Conservation (phyloP, 768 basidiomycete genomes). For the Boletellus ananiceps region DNA sequence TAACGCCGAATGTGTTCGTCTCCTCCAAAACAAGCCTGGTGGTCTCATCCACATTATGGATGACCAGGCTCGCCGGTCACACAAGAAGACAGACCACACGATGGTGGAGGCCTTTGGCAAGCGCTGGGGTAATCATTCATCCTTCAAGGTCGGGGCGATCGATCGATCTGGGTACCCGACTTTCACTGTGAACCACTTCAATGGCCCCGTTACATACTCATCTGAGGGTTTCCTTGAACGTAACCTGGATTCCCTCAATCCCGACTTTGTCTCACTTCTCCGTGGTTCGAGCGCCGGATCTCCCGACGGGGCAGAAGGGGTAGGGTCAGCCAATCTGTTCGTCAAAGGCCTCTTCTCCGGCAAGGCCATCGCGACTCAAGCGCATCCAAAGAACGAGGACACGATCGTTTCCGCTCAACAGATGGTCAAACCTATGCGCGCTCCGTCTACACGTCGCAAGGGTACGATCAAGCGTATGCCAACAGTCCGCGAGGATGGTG, state of each 20-base stretch:
- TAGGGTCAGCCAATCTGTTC: constrained; percentile 87
- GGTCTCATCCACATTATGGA: constrained; percentile 98
- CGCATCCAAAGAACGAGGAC: constrained; percentile 88
- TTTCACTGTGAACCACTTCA: constrained; percentile 91
- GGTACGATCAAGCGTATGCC: constrained; percentile 55
- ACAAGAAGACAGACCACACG: constrained; percentile 88
- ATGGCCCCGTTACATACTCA: constrained; percentile 88
- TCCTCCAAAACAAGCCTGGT: constrained; percentile 82
- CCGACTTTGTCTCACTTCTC: constrained; percentile 88
- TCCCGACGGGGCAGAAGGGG: constrained; percentile 53
- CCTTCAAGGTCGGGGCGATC: constrained; percentile 76
- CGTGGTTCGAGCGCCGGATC: constrained; percentile 46
- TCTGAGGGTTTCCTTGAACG: constrained; percentile 85
- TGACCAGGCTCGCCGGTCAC: constrained; percentile 81
- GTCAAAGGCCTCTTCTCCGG: constrained; percentile 84
- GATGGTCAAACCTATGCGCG: constrained; percentile 89
- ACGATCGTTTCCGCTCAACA: constrained; percentile 95
- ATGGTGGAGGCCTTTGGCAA: constrained; percentile 95
- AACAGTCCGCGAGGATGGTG: constrained; percentile 30
- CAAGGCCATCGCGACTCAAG: constrained; percentile 88
- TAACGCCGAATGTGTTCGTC: constrained; percentile 83
- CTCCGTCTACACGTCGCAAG: constrained; percentile 85
- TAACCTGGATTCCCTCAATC: constrained; percentile 85
- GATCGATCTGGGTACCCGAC: constrained; percentile 78
- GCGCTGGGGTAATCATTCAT: constrained; percentile 90